Evolutionary conservation across 345 rosid genomes (phyloP), one percentile per base, ranked within the genome.

Genomic region (Brassica juncea): DNA sequence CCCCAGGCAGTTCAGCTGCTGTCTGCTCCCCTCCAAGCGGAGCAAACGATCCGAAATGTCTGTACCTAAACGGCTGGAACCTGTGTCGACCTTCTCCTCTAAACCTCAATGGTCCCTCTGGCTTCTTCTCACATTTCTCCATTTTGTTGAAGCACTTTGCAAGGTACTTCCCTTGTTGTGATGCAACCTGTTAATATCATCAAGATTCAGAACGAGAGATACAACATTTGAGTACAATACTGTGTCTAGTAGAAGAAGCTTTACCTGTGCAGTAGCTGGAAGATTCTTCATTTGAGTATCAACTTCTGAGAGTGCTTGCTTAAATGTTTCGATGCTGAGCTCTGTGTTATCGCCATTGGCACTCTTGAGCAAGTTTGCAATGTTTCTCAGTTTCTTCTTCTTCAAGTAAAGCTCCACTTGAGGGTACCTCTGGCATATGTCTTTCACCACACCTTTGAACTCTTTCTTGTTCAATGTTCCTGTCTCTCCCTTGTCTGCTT

Each of bases 1-100:
- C 97, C 6, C 95, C 90, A 1, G 97, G 98, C 19, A 91, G 88
- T 57, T 93, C 87, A 19, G 92, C 90, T 66, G 98, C 98, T 58
- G 98, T 82, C 72, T 93, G 90, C 49, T 93, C 94, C 31, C 97
- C 97, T 79, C 98, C 95, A 28, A 93, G 63, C 0, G 95, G 95
- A 59, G 98, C 98, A 84, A 91, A 89, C 77, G 91, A 90, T 65
- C 95, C 97, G 0, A 87, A 81, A 68, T 90, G 91, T 81, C 81
- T 91, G 87, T 93, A 89, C 89, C 94, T 87, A 55, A 93, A 93
- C 9, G 98, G 97, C 62, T 66, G 91, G 73, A 93, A 90, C 60
- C 90, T 73, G 71, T 91, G 97, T 27, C 88, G 84, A 12, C 98
- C 97, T 3, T 77, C 34, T 77, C 86, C 95, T 83, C 92, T 82